Conservation (phyloP, 495 filamentous ascomycete genomes). For the Apiosordaria backusii region DNA sequence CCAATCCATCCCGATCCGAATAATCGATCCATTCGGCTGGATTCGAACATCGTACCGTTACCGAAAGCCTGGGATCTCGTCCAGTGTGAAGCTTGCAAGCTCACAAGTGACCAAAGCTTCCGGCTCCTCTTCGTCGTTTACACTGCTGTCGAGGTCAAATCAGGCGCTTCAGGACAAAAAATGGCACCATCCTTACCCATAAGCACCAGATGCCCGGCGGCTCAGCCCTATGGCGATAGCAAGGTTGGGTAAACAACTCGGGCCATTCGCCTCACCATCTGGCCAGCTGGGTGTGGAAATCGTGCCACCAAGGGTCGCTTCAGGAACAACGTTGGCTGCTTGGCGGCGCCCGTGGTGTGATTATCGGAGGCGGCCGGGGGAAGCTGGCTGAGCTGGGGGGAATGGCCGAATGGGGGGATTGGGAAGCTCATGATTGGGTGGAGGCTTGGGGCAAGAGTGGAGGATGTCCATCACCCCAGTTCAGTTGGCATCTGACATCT, state of each 20-base stretch:
- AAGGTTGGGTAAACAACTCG: not conserved
- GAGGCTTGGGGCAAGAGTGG: not conserved
- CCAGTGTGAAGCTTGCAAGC: not conserved
- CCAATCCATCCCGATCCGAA: not conserved
- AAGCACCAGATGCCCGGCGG: not conserved
- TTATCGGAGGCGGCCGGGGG: not conserved
- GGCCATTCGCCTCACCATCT: constrained; percentile 1
- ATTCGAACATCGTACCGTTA: not conserved
- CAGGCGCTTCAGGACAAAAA: not conserved
- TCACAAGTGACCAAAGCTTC: not conserved
- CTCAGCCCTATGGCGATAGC: not conserved
- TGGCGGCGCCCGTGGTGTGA: not conserved
- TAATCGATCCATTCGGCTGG: not conserved
- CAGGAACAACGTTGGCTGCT: not conserved
- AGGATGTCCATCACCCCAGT: not conserved
- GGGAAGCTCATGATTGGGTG: not conserved
- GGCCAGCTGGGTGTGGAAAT: constrained; percentile 3
- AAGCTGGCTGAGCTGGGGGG: not conserved
- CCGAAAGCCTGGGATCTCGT: not conserved
- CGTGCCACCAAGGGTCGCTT: not conserved
- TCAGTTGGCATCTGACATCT: not conserved
- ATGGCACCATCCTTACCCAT: not conserved
- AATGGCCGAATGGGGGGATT: not conserved
- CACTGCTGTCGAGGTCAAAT: not conserved
- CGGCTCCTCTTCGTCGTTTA: constrained; percentile 1